Evolutionary conservation across 1,139 yeast genomes (phyloP), one percentile per base, ranked within the genome.

Genomic region (Ogataea hybrid): DNA sequence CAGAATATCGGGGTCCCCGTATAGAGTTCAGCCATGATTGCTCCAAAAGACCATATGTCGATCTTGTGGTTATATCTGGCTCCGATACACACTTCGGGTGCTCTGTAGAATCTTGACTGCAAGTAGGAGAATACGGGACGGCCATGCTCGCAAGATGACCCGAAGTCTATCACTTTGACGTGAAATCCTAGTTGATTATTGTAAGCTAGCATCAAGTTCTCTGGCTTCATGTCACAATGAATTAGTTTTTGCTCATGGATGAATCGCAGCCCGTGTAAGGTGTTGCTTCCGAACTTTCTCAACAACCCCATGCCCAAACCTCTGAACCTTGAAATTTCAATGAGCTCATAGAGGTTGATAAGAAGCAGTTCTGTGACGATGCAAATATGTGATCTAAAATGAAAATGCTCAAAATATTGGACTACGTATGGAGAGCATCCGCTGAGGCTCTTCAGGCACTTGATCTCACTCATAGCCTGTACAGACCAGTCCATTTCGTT

Each of bases 61-160:
- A 86, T 84, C 52, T 77, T 77, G 22, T 73, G 69, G 43, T 77
- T 71, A 60, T 88, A 88, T 25, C 78, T 72, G 45, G 88, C 81
- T 2, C 96, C 96, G n/a, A 87, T 57, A 31, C 85, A 68, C 4
- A 88, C 89, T 58, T 88, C 96, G 0, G 96, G 89, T 12, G 87
- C 84, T 42, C 87, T 61, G 54, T 81, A 81, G 52, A 73, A 81
- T 33, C 87, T 56, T 1, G 86, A 80, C 55, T 81, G 87, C 35
- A 81, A 73, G 50, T 81, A 81, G 0, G 84, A 74, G 50, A 69
- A 79, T 0, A 75, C 65, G 2, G 72, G 66, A 38, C 76, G 77
- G 39, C 69, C 67, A 4, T 54, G 56, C 14, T 64, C 63, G 50
- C 84, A 75, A 0, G 86, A 77, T 0, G 85, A 72, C 0, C 87